These are phyloP conservation scores for Yamadazyma triangularis DNA, from an alignment of 1,139 yeast species.

Conservation along the genomic window DNA sequence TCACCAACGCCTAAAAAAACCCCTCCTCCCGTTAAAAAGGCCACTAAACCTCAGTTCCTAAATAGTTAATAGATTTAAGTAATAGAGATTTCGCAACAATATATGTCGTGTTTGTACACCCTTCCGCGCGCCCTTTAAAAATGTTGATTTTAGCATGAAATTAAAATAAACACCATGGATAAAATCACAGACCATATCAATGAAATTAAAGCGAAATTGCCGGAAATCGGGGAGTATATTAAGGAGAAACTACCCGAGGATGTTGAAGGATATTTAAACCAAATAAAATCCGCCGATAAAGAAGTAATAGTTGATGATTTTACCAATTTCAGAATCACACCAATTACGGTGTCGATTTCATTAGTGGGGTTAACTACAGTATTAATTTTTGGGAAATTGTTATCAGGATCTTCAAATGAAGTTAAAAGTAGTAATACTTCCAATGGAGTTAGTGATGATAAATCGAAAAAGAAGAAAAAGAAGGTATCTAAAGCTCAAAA, in stretches of 20 bases:
- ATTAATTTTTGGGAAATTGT: conserved; percentile 14
- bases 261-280: conserved; percentile 8
- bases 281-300: conserved; percentile 7
- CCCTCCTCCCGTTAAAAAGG: conserved; percentile 29
- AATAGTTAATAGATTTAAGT: no score
- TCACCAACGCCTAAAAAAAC: conserved; percentile 9
- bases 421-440: conserved; percentile 5
- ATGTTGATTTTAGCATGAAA: not conserved
- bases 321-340: conserved; percentile 24
- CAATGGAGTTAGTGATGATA: conserved; percentile 1
- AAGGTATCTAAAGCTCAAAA: conserved; percentile 40
- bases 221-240: conserved; percentile 8
- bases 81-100: no score
- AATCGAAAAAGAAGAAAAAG: conserved; percentile 27
- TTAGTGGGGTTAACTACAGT: conserved; percentile 29
- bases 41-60: no score
- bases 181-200: conserved; percentile 8
- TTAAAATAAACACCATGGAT: conserved; percentile 2
- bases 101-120: no score
- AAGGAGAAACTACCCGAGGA: conserved; percentile 8
- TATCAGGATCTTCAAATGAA: conserved; percentile 11
- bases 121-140: no score
- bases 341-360: conserved; percentile 32
- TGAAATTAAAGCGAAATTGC: conserved; percentile 9
- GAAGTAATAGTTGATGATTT: conserved; percentile 30